Percentiles rank a stretch among this genome's conserved stretches.
Conservation (phyloP, 2,329 filamentous ascomycete genomes). For the Curvularia verruculosa region DNA sequence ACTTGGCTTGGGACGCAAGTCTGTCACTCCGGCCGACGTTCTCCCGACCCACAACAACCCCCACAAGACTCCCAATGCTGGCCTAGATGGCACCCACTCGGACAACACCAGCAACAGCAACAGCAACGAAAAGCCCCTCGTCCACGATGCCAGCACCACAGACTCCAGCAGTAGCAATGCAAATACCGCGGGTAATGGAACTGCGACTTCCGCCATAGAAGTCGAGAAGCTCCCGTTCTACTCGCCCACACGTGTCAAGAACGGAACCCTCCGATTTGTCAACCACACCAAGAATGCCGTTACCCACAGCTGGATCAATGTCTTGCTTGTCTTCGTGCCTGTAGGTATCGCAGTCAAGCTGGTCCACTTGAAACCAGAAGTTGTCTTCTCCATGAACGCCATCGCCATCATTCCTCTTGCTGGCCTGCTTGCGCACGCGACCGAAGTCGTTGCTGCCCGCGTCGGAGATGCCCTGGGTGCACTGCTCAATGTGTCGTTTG, state of each 20-base stretch:
- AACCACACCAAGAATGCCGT: slow-evolving; percentile 64
- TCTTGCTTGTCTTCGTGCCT: slow-evolving; percentile 78
- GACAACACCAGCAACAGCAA: slow-evolving; percentile 15
- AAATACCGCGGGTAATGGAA: slow-evolving; percentile 58
- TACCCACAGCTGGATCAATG: slow-evolving; percentile 77
- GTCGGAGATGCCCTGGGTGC: slow-evolving; percentile 58
- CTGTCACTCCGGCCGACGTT: slow-evolving; percentile 35
- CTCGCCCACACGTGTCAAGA: slow-evolving; percentile 55
- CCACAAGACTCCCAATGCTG: slow-evolving; percentile 24
- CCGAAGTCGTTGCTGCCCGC: slow-evolving; percentile 56
- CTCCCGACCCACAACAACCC: slow-evolving; percentile 38
- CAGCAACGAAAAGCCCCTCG: slow-evolving; percentile 33
- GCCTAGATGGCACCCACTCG: slow-evolving; percentile 17
- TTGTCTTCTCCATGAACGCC: slow-evolving; percentile 60
- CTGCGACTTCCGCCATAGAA: slow-evolving; percentile 61
- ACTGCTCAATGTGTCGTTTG: slow-evolving; percentile 59
- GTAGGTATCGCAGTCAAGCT: slow-evolving; percentile 71
- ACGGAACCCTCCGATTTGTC: slow-evolving; percentile 59
- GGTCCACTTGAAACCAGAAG: slow-evolving; percentile 48
- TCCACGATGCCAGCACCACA: slow-evolving; percentile 13
- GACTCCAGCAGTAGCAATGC: slow-evolving; percentile 37
- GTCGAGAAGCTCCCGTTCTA: slow-evolving; percentile 52
- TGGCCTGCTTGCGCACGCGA: slow-evolving; percentile 56
- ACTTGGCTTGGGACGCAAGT: slow-evolving; percentile 51
- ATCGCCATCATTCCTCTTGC: slow-evolving; percentile 59